Conservation (phyloP, 2,329 filamentous ascomycete species). For the Aplosporella prunicola region DNA sequence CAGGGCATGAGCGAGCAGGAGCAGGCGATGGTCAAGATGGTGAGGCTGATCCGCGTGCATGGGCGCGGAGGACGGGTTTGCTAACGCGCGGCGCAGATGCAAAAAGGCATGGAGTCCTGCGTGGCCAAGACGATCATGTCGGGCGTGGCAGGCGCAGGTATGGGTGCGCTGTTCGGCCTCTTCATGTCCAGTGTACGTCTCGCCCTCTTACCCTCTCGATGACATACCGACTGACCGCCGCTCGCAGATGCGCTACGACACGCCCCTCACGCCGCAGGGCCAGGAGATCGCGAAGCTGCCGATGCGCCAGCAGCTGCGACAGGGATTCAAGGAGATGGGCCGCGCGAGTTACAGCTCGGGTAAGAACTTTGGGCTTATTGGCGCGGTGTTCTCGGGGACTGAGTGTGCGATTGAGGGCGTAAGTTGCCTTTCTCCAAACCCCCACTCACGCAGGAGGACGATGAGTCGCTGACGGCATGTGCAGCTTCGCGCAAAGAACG, state of each 20-base stretch:
- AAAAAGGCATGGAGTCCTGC: constrained; percentile 84
- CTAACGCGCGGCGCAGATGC: constrained; percentile 49
- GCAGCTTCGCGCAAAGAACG: constrained; percentile 76
- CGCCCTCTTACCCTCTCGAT: not conserved
- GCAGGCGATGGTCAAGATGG: constrained; percentile 40
- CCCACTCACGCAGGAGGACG: not conserved
- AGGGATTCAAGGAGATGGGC: constrained; percentile 94
- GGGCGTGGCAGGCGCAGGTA: constrained; percentile 85
- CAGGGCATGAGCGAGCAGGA: constrained; percentile 34
- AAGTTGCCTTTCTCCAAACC: no score
- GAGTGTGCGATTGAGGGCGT: constrained; percentile 91
- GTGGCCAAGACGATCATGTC: constrained; percentile 80
- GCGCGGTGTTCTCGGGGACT: constrained; percentile 81
- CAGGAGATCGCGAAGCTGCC: constrained; percentile 56
- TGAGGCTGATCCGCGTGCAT: constrained; percentile 18
- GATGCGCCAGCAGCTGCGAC: constrained; percentile 69
- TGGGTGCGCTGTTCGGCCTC: constrained; percentile 87
- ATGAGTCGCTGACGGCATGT: not conserved
- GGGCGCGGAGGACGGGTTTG: not conserved
- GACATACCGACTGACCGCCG: constrained; percentile 1
- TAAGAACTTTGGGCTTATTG: constrained; percentile 89
- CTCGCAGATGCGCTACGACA: constrained; percentile 91
- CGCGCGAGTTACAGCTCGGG: constrained; percentile 69
- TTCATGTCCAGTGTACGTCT: constrained; percentile 89
- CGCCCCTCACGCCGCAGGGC: constrained; percentile 56